Conservation (phyloP, 768 basidiomycete species). For the Zangia roseola region DNA sequence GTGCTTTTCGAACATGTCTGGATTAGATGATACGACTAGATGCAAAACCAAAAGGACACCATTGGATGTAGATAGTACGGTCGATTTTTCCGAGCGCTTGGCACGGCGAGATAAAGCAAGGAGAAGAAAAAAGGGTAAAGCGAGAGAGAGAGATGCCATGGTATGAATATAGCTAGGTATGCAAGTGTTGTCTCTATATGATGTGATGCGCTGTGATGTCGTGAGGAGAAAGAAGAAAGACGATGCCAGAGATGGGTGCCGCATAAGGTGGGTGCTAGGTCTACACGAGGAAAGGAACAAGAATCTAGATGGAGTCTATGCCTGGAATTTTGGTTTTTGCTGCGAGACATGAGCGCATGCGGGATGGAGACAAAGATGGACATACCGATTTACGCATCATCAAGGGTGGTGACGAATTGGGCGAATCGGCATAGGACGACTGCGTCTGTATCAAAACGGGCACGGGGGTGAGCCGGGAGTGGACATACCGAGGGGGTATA, state of each 20-base stretch:
- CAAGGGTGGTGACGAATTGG: conserved; percentile 42
- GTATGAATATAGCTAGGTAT: conserved; percentile 38
- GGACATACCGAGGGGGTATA: conserved; percentile 40
- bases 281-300: conserved; percentile 17
- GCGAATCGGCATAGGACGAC: conserved; percentile 38
- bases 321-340: conserved; percentile 39
- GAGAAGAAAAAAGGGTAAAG: not conserved
- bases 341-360: not conserved
- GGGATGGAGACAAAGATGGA: not conserved
- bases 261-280: conserved; percentile 14
- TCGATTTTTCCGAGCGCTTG: conserved; percentile 1
- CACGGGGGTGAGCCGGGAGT: not conserved
- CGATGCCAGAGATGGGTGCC: too few species aligned
- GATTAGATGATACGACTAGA: not conserved
- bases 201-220: conserved; percentile 27
- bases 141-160: conserved; percentile 26
- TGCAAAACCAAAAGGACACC: not conserved
- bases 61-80: too few species aligned
- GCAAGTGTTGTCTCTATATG: conserved; percentile 32
- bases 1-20: too few species aligned
- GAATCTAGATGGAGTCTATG: conserved; percentile 18
- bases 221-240: conserved; percentile 5
- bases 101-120: conserved; percentile 5
- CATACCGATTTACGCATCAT: conserved; percentile 59
- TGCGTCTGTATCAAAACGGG: conserved; percentile 18